phyloP scores from a whole-genome alignment of 305 asterid species.

The Solanum hybrid region DNA sequence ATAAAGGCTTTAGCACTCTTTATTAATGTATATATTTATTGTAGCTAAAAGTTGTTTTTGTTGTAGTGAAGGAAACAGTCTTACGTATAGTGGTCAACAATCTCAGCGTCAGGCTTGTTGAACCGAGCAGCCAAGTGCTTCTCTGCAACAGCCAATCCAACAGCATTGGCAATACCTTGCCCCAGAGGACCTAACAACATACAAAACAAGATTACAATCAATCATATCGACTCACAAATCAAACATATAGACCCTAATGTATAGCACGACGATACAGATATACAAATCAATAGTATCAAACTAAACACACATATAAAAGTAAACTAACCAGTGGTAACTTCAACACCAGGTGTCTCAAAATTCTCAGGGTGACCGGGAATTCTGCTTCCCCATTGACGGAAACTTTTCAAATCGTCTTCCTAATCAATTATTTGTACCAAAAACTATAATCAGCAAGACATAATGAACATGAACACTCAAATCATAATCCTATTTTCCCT shows the following conservation, averaged over 20 bases:
- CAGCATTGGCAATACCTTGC: slow-evolving; percentile 85
- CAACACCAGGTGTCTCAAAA: slow-evolving; percentile 96
- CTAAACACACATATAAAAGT: background rate
- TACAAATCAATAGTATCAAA: background rate
- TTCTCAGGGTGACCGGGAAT: slow-evolving; percentile 99
- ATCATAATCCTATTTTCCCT: background rate
- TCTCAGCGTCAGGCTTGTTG: slow-evolving; percentile 66
- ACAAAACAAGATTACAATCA: slow-evolving; percentile 5
- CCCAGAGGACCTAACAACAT: slow-evolving; percentile 74
- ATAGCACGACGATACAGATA: background rate
- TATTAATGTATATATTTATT: background rate
- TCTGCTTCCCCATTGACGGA: slow-evolving; percentile 96
- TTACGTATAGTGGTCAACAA: slow-evolving; percentile 84
- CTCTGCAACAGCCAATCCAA: slow-evolving; percentile 86
- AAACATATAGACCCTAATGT: slow-evolving; percentile 1
- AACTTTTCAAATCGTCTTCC: slow-evolving; percentile 91
- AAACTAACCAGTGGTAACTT: slow-evolving; percentile 90
- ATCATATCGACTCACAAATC: background rate
- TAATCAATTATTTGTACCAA: slow-evolving; percentile 6
- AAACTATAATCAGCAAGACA: slow-evolving; percentile 8
- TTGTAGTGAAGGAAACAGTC: background rate
- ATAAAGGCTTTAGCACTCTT: too few relatives aligned
- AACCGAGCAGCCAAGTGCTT: slow-evolving; percentile 78
- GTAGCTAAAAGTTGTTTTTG: background rate
- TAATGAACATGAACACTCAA: background rate